Evolutionary conservation across 306 rosid genomes (phyloP).

Genomic region (Crataegus laevigata): DNA sequence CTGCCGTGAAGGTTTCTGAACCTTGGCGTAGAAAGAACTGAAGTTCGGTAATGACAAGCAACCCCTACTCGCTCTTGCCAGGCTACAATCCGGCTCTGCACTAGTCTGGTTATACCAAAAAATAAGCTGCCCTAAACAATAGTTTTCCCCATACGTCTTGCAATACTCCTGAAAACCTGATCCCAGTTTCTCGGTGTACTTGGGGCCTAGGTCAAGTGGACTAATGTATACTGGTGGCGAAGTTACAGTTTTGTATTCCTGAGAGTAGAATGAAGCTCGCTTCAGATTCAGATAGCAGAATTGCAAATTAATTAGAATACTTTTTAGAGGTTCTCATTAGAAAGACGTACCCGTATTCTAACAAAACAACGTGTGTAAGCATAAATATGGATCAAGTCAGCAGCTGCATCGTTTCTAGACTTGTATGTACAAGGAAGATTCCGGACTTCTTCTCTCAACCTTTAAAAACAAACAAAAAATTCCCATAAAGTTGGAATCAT

Average conservation of each 20-base stretch:
- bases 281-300: neutral
- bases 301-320: neutral
- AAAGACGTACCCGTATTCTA: slow-evolving; percentile 71
- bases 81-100: slow-evolving; percentile 66
- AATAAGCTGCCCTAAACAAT: slow-evolving; percentile 95
- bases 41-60: slow-evolving; percentile 84
- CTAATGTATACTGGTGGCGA: slow-evolving; percentile 98
- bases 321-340: neutral
- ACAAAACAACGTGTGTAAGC: slow-evolving; percentile 79
- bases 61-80: slow-evolving; percentile 72
- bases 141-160: slow-evolving; percentile 82
- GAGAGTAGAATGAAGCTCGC: slow-evolving; percentile 12
- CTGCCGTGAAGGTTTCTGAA: slow-evolving; percentile 75
- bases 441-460: slow-evolving; percentile 98
- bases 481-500: neutral
- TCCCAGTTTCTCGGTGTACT: slow-evolving; percentile 70
- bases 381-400: slow-evolving; percentile 92
- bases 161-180: slow-evolving; percentile 72
- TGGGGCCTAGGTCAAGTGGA: slow-evolving; percentile 98
- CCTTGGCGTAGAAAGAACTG: slow-evolving; percentile 82
- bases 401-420: slow-evolving; percentile 98
- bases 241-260: slow-evolving; percentile 76
- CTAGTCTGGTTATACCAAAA: slow-evolving; percentile 93
- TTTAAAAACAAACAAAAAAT: slow-evolving; percentile 14
- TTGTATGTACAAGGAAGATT: slow-evolving; percentile 84